Base-by-base conservation (phyloP, 2,329 filamentous ascomycete genomes). In the Pestalotiopsis sp. region DNA sequence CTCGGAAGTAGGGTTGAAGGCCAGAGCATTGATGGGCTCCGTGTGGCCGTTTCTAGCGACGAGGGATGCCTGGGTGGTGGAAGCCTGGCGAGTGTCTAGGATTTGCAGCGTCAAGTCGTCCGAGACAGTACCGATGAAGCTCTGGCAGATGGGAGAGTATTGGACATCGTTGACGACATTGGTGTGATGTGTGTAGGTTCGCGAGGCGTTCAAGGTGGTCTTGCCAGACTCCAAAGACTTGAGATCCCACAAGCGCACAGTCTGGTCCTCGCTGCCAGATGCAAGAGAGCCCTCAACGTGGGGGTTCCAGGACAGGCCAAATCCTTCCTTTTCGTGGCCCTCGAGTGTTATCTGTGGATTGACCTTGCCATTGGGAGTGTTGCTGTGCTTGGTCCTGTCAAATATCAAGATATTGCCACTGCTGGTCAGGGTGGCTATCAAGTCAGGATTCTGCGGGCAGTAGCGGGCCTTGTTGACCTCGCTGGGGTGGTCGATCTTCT, bases 391-490 rank as follows among this genome's bases (percentile, higher is more conserved):
- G 66, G 95, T 97, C 73, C 95, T 91, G 83, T 99, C 96, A 83
- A 97, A 99, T 74, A 99, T 90, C 79, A 98, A 90, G 57, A 98
- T 93, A 73, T 90, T 92, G 71, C 94, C 93, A 79, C 98, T 93
- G 7, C 94, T 90, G 72, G 94, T 94, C 82, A 98, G 91, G 0
- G 96, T 98, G 3, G 96, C 96, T 75, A 99, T 97, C 69, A 99
- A 91, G 76, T 99, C 94, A 4, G 95, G 94, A 77, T 99, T 99
- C 80, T 98, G 95, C 13, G 96, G 96, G 81, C 98, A 95, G 79
- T 98, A 98, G 74, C 96, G 91, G 17, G 96, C 97, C 84, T 98
- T 99, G 87, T 99, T 99, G 78, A 99, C 94, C 81, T 99, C 96
- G 72, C 94, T 93, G 17, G 95, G 94, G 79, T 99, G 96, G 79